Conservation (phyloP, 2,329 filamentous ascomycete species). For the Exophiala lecanii-corni region DNA sequence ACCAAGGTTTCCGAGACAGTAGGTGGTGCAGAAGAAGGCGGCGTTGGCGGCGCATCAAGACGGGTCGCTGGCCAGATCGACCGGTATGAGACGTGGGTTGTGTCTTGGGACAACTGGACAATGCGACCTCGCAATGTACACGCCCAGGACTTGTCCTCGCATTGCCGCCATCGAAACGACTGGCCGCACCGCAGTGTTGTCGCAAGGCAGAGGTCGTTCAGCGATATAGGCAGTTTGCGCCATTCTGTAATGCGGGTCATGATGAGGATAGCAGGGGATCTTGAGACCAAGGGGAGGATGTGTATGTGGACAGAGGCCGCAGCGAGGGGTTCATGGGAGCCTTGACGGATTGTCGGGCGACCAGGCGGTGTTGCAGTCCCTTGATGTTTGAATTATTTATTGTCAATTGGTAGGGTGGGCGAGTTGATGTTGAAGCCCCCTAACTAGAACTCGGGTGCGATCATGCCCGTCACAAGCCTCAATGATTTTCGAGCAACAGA, state of each 20-base stretch:
- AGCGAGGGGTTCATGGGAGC: too few relatives aligned
- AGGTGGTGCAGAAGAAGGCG: slow-evolving; percentile 35
- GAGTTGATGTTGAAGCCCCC: too few relatives aligned
- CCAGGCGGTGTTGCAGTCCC: too few relatives aligned
- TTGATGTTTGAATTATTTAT: too few relatives aligned
- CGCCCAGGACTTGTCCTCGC: slow-evolving; percentile 77
- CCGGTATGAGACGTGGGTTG: slow-evolving; percentile 72
- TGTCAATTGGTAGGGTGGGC: too few relatives aligned
- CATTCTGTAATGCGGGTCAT: slow-evolving; percentile 62
- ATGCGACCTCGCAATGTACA: slow-evolving; percentile 83
- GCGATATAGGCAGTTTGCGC: slow-evolving; percentile 76
- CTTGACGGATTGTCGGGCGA: too few relatives aligned
- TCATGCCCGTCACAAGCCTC: too few relatives aligned
- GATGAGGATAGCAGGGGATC: not conserved
- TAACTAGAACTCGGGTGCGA: too few relatives aligned
- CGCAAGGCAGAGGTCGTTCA: slow-evolving; percentile 87
- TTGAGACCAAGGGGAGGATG: too few relatives aligned
- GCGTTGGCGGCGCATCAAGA: slow-evolving; percentile 33
- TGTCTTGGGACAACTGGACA: slow-evolving; percentile 77
- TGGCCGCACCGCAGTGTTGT: slow-evolving; percentile 93
- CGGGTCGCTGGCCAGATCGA: slow-evolving; percentile 53
- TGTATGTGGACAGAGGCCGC: too few relatives aligned
- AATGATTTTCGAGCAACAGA: too few relatives aligned
- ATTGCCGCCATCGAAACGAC: slow-evolving; percentile 87
- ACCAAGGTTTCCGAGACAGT: slow-evolving; percentile 18